Conservation (phyloP, 257 asterid species). For the Solanum pimpinellifolium region DNA sequence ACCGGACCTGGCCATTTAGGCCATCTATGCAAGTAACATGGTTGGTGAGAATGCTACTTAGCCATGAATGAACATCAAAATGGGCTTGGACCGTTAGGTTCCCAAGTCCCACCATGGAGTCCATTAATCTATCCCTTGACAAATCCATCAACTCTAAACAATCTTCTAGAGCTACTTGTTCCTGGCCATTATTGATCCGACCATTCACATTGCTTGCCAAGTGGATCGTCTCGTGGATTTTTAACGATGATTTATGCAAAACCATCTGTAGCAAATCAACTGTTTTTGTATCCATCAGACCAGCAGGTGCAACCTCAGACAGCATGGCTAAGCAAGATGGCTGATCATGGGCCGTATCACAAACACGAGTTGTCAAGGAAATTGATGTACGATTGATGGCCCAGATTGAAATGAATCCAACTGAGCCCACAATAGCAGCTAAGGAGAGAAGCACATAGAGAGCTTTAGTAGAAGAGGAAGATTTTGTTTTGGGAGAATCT, state of each 20-base stretch:
- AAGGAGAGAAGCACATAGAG: not conserved
- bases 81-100: not conserved
- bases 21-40: slow-evolving; percentile 18
- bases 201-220: not conserved
- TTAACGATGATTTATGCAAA: not conserved
- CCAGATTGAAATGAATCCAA: not conserved
- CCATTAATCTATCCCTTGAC: slow-evolving; percentile 10
- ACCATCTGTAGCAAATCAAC: not conserved
- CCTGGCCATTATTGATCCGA: not conserved
- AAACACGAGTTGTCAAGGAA: not conserved
- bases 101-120: slow-evolving; percentile 13
- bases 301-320: slow-evolving; percentile 1
- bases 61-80: slow-evolving; percentile 16
- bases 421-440: not conserved
- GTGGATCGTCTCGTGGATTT: not conserved
- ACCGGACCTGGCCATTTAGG: not conserved
- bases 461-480: not conserved
- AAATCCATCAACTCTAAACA: slow-evolving; percentile 21
- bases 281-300: not conserved
- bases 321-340: not conserved
- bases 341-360: slow-evolving; percentile 8
- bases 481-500: not conserved
- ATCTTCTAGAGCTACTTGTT: slow-evolving; percentile 7
- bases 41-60: slow-evolving; percentile 17
- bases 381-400: not conserved